These are phyloP conservation scores for Kwoniella pini DNA, from an alignment of 768 basidiomycete genomes.

Conservation along the genomic window DNA sequence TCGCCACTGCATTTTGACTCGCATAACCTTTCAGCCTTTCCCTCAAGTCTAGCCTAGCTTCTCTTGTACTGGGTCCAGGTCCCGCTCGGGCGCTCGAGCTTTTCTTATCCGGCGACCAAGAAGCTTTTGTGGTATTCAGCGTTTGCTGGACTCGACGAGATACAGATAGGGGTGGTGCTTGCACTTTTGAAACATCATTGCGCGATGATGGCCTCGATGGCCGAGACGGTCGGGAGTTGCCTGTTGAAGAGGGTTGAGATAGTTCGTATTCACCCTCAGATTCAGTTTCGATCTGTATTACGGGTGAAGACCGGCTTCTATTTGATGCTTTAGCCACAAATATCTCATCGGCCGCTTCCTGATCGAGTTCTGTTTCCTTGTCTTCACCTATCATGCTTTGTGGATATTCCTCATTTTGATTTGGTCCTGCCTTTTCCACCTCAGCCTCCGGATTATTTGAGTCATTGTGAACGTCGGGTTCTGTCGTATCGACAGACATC, in stretches of 20 bases:
- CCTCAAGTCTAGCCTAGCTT: constrained; percentile 56
- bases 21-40: constrained; percentile 62
- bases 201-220: background rate
- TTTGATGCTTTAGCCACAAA: background rate
- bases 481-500: background rate
- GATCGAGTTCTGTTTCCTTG: background rate
- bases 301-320: background rate
- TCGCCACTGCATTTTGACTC: constrained; percentile 41
- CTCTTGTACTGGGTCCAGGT: constrained; percentile 17
- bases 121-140: constrained; percentile 61
- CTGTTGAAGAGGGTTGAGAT: constrained; percentile 5
- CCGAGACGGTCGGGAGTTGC: background rate
- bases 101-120: constrained; percentile 56
- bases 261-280: constrained; percentile 15
- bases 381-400: background rate
- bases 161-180: background rate
- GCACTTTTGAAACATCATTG: constrained; percentile 6
- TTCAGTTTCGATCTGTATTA: constrained; percentile 19
- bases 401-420: background rate
- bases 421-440: background rate
- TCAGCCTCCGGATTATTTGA: background rate
- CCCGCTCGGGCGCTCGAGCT: constrained; percentile 5
- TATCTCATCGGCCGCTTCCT: background rate
- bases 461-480: background rate
- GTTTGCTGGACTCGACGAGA: constrained; percentile 57